Evolutionary conservation across 176 grass and related monocot genomes (phyloP).

Genomic region (Neostapfia colusana): DNA sequence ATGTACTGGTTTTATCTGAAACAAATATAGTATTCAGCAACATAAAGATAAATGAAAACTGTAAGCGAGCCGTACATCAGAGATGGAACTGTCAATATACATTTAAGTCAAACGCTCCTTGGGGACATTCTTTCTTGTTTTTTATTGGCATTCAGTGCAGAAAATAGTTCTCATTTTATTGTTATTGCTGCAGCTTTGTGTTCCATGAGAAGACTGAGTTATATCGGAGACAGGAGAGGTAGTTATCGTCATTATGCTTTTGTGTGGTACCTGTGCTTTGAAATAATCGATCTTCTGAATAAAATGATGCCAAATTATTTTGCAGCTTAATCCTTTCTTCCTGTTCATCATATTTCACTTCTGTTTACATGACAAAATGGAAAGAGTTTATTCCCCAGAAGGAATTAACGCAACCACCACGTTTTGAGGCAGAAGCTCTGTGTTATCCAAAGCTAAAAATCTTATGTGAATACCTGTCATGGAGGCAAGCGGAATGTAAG

Average conservation of each 20-base stretch:
- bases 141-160: not conserved
- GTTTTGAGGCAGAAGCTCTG: constrained; percentile 61
- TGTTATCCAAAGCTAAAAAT: constrained; percentile 66
- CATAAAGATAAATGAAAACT: constrained; percentile 8
- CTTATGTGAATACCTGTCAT: constrained; percentile 66
- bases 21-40: not conserved
- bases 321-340: constrained; percentile 75
- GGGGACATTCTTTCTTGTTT: constrained; percentile 9
- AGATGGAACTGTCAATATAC: not conserved
- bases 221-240: constrained; percentile 69
- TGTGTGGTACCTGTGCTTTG: constrained; percentile 16
- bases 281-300: constrained; percentile 18
- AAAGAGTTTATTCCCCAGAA: constrained; percentile 66
- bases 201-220: constrained; percentile 63
- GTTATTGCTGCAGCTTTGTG: constrained; percentile 67
- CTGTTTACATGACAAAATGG: constrained; percentile 74
- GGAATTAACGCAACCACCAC: constrained; percentile 53
- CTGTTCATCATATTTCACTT: constrained; percentile 69
- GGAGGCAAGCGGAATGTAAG: constrained; percentile 89
- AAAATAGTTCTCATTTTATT: constrained; percentile 20
- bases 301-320: constrained; percentile 27
- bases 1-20: constrained; percentile 25
- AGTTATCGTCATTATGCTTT: constrained; percentile 8
- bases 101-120: not conserved
- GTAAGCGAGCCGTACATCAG: not conserved